Evolutionary conservation across 2,329 filamentous ascomycete genomes (phyloP).

Genomic region (Cladosporium colombiae): DNA sequence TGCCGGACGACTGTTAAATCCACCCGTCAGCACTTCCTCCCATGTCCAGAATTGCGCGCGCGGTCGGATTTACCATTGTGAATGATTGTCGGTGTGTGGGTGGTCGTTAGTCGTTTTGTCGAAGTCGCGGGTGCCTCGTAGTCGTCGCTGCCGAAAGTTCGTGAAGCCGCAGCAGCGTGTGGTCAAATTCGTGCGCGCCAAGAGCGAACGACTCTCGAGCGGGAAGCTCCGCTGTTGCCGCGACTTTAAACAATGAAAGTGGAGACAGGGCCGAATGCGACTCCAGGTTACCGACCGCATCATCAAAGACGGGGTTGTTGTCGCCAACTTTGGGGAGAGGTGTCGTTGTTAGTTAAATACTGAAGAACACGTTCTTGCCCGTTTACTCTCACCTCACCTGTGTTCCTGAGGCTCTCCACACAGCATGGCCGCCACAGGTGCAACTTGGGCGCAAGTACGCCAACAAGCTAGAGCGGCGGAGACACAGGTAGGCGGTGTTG

Average conservation of each 20-base stretch:
- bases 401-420: neutral
- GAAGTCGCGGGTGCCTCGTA: constrained; percentile 23
- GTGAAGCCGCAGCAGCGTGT: neutral
- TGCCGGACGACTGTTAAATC: constrained; percentile 57
- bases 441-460: constrained; percentile 85
- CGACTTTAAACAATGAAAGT: neutral
- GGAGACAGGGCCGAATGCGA: neutral
- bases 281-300: constrained; percentile 10
- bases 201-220: neutral
- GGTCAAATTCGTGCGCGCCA: neutral
- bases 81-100: constrained; percentile 24
- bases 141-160: constrained; percentile 13
- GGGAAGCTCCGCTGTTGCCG: neutral
- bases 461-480: constrained; percentile 89
- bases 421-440: constrained; percentile 44
- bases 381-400: neutral
- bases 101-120: constrained; percentile 20
- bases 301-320: constrained; percentile 19
- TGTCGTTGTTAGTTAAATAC: neutral
- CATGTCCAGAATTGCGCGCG: constrained; percentile 15
- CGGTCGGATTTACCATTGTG: constrained; percentile 33
- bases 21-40: constrained; percentile 28
- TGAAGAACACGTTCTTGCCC: neutral
- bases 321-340: neutral
- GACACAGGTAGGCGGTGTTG: constrained; percentile 67